These are phyloP conservation scores for Mycena leptocephala DNA, from an alignment of 768 basidiomycete species.

Conservation along the genomic window DNA sequence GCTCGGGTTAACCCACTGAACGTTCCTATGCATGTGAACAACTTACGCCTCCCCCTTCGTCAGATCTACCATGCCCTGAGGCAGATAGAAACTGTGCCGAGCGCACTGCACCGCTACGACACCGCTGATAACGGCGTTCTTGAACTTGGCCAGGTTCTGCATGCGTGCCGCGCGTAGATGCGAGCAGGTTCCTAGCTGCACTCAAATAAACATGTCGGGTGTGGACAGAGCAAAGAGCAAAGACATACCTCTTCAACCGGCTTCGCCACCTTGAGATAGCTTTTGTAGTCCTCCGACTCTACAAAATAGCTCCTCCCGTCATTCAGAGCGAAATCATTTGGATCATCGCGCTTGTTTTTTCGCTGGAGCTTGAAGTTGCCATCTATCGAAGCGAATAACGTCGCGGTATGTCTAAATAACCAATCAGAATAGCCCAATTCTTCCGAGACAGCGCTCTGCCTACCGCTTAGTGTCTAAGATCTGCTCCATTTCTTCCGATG, in stretches of 20 bases:
- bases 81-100: conserved; percentile 45
- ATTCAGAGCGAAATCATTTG: background rate
- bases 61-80: conserved; percentile 24
- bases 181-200: conserved; percentile 34
- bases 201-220: background rate
- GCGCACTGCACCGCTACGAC: conserved; percentile 48
- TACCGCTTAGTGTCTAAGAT: background rate
- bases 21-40: no score
- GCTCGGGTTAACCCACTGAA: background rate
- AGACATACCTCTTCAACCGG: background rate
- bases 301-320: background rate
- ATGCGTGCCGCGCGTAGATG: conserved; percentile 44
- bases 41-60: conserved; percentile 20
- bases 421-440: background rate
- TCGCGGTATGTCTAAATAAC: background rate
- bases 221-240: background rate
- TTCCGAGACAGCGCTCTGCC: background rate
- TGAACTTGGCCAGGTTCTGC: conserved; percentile 48
- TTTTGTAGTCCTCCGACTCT: background rate
- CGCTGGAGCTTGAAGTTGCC: conserved; percentile 17
- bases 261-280: background rate
- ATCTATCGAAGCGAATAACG: background rate
- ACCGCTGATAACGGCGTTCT: conserved; percentile 44
- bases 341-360: conserved; percentile 9
- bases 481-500: background rate